Evolutionary conservation across 805 yeast genomes (phyloP).

Genomic region (Jamesozyma gamospora): DNA sequence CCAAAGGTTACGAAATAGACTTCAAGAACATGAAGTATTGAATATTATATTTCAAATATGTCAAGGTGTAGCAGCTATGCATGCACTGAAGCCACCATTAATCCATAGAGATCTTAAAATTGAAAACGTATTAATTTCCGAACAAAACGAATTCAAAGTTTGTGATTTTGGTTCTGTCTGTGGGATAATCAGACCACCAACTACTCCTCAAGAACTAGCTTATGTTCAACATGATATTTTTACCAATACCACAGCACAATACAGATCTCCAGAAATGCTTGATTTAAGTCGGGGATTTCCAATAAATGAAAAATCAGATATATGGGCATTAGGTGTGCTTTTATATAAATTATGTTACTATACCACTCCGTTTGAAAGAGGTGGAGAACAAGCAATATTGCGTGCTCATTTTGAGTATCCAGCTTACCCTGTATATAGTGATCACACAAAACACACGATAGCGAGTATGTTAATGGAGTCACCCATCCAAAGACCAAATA

Average conservation of each 20-base stretch:
- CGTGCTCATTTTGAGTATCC: slow-evolving; percentile 46
- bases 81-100: slow-evolving; percentile 58
- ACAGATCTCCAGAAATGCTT: slow-evolving; percentile 77
- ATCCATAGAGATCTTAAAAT: slow-evolving; percentile 76
- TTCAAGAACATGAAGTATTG: slow-evolving; percentile 59
- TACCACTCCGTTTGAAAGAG: slow-evolving; percentile 70
- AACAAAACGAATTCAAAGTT: slow-evolving; percentile 49
- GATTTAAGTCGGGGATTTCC: slow-evolving; percentile 60
- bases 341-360: slow-evolving; percentile 70
- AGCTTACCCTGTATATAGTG: slow-evolving; percentile 46
- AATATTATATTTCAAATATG: slow-evolving; percentile 60
- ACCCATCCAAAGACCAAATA: slow-evolving; percentile 65
- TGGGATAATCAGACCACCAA: slow-evolving; percentile 52
- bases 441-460: slow-evolving; percentile 54
- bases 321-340: slow-evolving; percentile 79
- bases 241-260: slow-evolving; percentile 79
- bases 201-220: slow-evolving; percentile 48
- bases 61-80: slow-evolving; percentile 71
- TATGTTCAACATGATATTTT: slow-evolving; percentile 56
- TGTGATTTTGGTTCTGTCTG: slow-evolving; percentile 82
- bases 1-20: slow-evolving; percentile 51
- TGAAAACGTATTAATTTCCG: slow-evolving; percentile 64
- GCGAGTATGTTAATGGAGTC: slow-evolving; percentile 51
- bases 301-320: slow-evolving; percentile 72
- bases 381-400: slow-evolving; percentile 54